These are phyloP conservation scores for Physcomitrellopsis africana DNA, from an alignment of 225 moss, liverwort and hornwort species.

Conservation along the genomic window DNA sequence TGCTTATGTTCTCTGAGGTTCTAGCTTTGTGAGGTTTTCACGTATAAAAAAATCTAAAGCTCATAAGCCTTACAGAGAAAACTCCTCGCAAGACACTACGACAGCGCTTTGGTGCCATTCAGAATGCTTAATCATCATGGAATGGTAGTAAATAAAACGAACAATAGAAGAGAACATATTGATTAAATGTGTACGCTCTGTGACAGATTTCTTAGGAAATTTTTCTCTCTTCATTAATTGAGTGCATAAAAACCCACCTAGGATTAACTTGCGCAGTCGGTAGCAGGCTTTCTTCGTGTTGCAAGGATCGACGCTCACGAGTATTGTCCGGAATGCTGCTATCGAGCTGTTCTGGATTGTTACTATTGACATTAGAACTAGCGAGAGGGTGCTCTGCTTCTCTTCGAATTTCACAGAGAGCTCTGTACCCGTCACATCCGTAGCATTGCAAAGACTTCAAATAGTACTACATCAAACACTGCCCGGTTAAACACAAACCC, in stretches of 20 bases:
- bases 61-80: background rate
- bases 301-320: slow-evolving; percentile 34
- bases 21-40: background rate
- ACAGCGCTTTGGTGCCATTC: background rate
- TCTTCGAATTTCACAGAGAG: slow-evolving; percentile 50
- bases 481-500: background rate
- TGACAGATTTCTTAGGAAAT: background rate
- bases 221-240: background rate
- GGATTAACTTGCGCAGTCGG: slow-evolving; percentile 29
- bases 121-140: background rate
- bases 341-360: slow-evolving; percentile 34
- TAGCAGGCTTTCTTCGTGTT: slow-evolving; percentile 37
- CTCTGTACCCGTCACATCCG: slow-evolving; percentile 51
- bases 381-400: slow-evolving; percentile 39
- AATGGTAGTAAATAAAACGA: background rate
- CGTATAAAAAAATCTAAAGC: background rate
- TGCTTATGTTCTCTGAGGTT: background rate
- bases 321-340: slow-evolving; percentile 32
- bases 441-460: slow-evolving; percentile 41
- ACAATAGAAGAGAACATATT: background rate
- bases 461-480: background rate
- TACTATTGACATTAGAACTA: slow-evolving; percentile 34
- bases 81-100: background rate
- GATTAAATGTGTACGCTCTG: background rate
- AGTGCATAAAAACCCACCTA: slow-evolving; percentile 30